Evolutionary conservation across 768 basidiomycete species (phyloP).

Genomic region (Mycena olivaceomarginata): DNA sequence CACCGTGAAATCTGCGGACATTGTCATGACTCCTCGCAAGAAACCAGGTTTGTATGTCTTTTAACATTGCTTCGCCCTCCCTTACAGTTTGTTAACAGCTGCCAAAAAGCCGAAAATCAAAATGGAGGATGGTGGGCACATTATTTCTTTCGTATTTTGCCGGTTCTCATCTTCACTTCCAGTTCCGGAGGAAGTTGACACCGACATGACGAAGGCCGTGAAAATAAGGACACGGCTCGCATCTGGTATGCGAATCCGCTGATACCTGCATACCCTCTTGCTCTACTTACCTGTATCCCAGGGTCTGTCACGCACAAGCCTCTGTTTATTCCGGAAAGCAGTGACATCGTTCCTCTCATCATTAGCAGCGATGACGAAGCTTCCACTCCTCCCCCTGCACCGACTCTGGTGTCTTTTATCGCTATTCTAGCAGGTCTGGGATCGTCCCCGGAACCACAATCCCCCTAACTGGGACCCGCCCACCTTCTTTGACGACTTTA

Average conservation of each 20-base stretch:
- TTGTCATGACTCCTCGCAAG: not conserved
- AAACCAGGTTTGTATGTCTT: not conserved
- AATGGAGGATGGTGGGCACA: not conserved
- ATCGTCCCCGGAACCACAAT: not conserved
- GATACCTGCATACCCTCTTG: not conserved
- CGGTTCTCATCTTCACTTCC: too few relatives aligned
- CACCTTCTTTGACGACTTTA: not conserved
- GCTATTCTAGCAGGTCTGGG: not conserved
- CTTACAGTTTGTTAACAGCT: not conserved
- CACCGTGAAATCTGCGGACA: conserved; percentile 3
- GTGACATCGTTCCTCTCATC: not conserved
- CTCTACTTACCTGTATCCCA: not conserved
- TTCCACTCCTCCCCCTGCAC: not conserved
- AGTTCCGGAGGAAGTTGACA: not conserved
- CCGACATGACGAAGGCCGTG: conserved; percentile 19
- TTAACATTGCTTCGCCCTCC: not conserved
- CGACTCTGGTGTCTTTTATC: not conserved
- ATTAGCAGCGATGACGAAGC: not conserved
- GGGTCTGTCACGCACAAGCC: not conserved
- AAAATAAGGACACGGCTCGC: conserved; percentile 14
- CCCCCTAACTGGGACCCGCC: not conserved
- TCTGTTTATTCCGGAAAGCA: not conserved
- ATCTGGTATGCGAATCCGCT: not conserved
- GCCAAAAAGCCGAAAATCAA: conserved; percentile 10
- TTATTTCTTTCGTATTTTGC: not conserved